Conservation (phyloP, 148 eudicot genomes). For the Simmondsia chinensis region DNA sequence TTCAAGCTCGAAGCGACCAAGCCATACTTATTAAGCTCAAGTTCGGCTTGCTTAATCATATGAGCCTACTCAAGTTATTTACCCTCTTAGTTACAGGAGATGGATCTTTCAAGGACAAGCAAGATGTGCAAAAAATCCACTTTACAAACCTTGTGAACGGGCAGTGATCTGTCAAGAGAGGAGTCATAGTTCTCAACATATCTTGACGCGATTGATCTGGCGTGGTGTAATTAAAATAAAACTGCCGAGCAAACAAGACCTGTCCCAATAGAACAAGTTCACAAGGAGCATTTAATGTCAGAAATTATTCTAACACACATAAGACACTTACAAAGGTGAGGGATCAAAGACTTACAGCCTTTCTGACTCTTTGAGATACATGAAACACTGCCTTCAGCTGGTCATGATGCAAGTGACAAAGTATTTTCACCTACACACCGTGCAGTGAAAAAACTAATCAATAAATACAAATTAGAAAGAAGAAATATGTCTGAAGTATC, state of each 20-base stretch:
- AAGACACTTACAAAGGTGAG: neutral
- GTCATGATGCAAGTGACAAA: slow-evolving; percentile 95
- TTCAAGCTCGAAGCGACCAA: no score
- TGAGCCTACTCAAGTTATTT: no score
- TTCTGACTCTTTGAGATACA: slow-evolving; percentile 75
- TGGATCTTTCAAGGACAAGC: no score
- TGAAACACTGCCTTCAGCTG: slow-evolving; percentile 87
- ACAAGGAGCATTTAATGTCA: no score
- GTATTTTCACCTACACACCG: slow-evolving; percentile 56
- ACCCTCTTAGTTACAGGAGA: no score
- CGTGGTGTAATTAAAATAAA: slow-evolving; percentile 81
- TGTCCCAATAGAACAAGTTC: slow-evolving; percentile 20
- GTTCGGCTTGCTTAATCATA: no score
- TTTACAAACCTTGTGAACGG: slow-evolving; percentile 65
- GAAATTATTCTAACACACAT: neutral
- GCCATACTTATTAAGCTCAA: no score
- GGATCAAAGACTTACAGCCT: slow-evolving; percentile 70
- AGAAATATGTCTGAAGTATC: no score
- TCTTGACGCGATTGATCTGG: slow-evolving; percentile 94
- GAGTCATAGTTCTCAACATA: slow-evolving; percentile 64
- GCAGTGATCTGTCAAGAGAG: slow-evolving; percentile 76
- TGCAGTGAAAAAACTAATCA: no score
- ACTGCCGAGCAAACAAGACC: slow-evolving; percentile 75
- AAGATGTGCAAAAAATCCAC: no score
- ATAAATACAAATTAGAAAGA: neutral